Percentiles rank a stretch among this genome's conserved stretches.
Evolutionary conservation across 345 rosid species (phyloP).

Genomic region (Zanthoxylum bungeanum): DNA sequence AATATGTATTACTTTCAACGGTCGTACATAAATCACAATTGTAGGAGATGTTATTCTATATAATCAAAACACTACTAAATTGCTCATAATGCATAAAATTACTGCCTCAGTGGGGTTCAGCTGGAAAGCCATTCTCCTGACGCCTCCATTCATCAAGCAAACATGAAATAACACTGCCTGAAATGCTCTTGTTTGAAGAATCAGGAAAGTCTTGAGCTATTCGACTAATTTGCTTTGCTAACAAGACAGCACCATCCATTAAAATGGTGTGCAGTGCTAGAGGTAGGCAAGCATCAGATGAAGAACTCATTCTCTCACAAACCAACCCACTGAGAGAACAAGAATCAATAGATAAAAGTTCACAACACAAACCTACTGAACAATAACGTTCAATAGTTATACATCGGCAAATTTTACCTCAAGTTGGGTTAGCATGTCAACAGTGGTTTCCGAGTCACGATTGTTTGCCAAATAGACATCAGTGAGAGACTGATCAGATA

Average conservation of each 20-base stretch:
- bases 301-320: background rate
- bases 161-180: background rate
- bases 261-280: background rate
- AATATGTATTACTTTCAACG: background rate
- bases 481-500: slow-evolving; percentile 67
- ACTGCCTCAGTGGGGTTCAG: background rate
- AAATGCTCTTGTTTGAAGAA: background rate
- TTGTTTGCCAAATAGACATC: slow-evolving; percentile 73
- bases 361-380: background rate
- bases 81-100: background rate
- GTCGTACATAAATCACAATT: background rate
- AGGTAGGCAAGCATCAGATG: background rate
- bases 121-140: background rate
- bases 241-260: background rate
- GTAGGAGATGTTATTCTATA: background rate
- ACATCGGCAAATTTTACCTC: slow-evolving; percentile 47
- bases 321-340: background rate
- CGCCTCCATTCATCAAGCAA: background rate
- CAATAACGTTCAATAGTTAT: background rate
- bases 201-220: background rate
- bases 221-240: background rate
- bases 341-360: background rate
- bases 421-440: slow-evolving; percentile 80
- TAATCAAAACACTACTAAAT: background rate
- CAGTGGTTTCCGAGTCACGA: slow-evolving; percentile 70